A percentile compares a stretch with the other conserved stretches of the same genome.
phyloP scores from a whole-genome alignment of 257 asterid genomes.

The Petunia secreta region DNA sequence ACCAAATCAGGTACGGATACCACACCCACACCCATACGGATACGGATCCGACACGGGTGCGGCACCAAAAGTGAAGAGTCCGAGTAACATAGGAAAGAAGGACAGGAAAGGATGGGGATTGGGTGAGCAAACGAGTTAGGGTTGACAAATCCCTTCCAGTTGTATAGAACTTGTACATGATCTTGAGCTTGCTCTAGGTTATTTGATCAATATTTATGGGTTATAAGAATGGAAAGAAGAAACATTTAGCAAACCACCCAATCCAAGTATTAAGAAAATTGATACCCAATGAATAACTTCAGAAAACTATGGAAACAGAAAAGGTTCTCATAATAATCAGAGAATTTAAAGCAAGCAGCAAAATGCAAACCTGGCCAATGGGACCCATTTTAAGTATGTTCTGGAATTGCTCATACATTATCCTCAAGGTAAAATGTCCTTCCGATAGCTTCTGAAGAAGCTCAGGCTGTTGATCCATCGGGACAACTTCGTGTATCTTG shows the following conservation, averaged over 20 bases:
- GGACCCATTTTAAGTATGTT: constrained; percentile 92
- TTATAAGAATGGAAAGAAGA: not conserved
- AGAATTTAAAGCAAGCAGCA: constrained; percentile 4
- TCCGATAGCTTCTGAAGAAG: constrained; percentile 94
- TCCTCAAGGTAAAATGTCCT: constrained; percentile 88
- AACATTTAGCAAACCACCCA: not conserved
- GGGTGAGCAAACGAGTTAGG: not conserved
- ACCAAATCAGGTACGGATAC: too few relatives aligned
- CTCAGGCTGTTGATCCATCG: constrained; percentile 98
- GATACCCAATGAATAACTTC: not conserved
- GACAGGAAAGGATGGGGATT: not conserved
- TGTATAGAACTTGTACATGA: not conserved
- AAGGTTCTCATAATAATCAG: not conserved
- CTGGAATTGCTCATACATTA: constrained; percentile 91
- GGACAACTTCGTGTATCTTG: constrained; percentile 95
- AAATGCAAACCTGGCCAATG: constrained; percentile 75
- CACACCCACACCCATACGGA: too few relatives aligned
- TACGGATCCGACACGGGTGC: too few relatives aligned
- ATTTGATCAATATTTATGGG: not conserved
- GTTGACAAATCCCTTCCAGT: constrained; percentile 1
- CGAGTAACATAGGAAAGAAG: too few relatives aligned
- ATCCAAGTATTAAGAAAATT: not conserved
- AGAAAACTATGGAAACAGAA: not conserved
- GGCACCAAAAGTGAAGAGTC: too few relatives aligned
- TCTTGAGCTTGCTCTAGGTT: not conserved